A percentile compares a stretch with the other conserved stretches of the same genome.
Conservation (phyloP, 2,329 filamentous ascomycete species). For the Neurospora crassa region DNA sequence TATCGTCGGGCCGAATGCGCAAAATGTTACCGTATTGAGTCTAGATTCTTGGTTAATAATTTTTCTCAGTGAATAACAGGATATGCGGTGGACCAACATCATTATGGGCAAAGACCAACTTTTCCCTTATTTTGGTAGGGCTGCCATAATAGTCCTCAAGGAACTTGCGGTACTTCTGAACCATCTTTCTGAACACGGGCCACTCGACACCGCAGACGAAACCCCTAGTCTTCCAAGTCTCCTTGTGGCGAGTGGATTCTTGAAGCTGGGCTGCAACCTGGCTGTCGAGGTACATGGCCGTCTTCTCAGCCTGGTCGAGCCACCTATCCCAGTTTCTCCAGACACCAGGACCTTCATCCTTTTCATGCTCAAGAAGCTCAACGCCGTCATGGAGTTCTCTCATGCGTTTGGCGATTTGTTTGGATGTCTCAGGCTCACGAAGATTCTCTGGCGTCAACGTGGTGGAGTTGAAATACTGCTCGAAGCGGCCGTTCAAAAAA, state of each 20-base stretch:
- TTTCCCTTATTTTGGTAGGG: conserved; percentile 54
- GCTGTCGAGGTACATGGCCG: conserved; percentile 45
- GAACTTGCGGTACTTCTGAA: conserved; percentile 69
- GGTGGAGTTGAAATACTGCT: conserved; percentile 82
- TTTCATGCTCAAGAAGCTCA: conserved; percentile 71
- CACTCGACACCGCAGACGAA: conserved; percentile 79
- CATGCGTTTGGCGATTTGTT: conserved; percentile 95
- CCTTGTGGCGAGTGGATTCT: conserved; percentile 21
- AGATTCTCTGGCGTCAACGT: conserved; percentile 70
- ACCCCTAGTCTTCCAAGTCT: conserved; percentile 59
- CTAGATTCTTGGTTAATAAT: conserved; percentile 31
- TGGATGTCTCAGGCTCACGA: conserved; percentile 71
- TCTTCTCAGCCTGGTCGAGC: conserved; percentile 57
- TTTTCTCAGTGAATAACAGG: not conserved
- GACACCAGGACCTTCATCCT: conserved; percentile 68
- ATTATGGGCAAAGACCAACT: conserved; percentile 92
- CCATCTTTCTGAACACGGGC: conserved; percentile 62
- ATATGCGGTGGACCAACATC: conserved; percentile 54
- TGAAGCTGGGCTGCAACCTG: conserved; percentile 42
- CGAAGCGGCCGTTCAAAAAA: conserved; percentile 90
- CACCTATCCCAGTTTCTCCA: conserved; percentile 95
- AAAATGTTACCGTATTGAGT: conserved; percentile 98
- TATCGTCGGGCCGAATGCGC: conserved; percentile 54
- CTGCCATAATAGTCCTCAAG: conserved; percentile 67
- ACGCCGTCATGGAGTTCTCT: conserved; percentile 90